Evolutionary conservation across 2,329 filamentous ascomycete species (phyloP), one percentile per base, ranked within the genome.

Genomic region (Clarireedia sp.): DNA sequence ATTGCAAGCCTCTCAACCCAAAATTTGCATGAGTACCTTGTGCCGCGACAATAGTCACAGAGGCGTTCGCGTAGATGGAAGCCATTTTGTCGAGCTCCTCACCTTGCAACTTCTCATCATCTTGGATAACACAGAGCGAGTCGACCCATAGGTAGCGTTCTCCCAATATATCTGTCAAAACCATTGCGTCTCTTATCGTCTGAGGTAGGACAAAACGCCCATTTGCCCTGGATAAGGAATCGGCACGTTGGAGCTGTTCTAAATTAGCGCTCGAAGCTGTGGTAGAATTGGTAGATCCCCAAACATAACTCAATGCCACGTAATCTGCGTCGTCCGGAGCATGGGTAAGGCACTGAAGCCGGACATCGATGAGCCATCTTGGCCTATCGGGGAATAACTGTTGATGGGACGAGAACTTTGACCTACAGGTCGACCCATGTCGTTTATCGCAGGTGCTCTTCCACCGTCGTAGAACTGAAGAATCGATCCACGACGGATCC

Each of bases 21-120:
- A 58, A 51, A 54, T 60, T 14, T 55, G 61, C 48, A 63, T 66
- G 59, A 9, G 47, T 47, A n/a, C 63, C 62, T 51, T 63, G 60
- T 5, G 40, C 51, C n/a, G 63, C 65, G 23, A 65, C 57, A 43
- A 63, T 56, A 7, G 62, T 62, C 14, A 63, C 54, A 14, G 57
- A 51, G n/a, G 57, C 48, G n/a, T 56, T 55, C 3, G 61, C 60
- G 49, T 61, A 66, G 29, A 64, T 54, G 14, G 60, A 61, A 23
- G 59, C 60, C 44, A 69, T 62, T n/a, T 59, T 59, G 24, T 59
- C 55, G 38, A 68, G 62, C 26, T 66, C 54, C 38, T 51, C 54
- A 33, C 60, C 6, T 19, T 44, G 56, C 14, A 37, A 47, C 12
- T 33, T 19, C 9, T 52, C 46, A 29, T 61, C 54, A 50, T 61